Evolutionary conservation across 306 rosid genomes (phyloP), one percentile per base, ranked within the genome.

Genomic region (Acmispon strigosus): DNA sequence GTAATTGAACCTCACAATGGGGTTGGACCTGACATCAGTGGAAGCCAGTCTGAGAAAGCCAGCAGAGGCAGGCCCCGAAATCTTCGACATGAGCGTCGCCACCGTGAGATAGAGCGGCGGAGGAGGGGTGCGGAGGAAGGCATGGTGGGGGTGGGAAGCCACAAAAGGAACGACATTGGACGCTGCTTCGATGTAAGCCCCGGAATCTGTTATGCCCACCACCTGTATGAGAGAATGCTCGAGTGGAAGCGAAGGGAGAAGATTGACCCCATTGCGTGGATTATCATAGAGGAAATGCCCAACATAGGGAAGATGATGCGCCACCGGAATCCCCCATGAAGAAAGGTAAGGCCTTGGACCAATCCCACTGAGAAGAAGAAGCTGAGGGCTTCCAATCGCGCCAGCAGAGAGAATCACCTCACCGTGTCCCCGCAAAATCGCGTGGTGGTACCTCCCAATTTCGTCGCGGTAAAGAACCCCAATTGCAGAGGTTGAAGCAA

Each of bases 361-460:
- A 6, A 94, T 83, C 18, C 99, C 99, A 45, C 97, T 90, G 0
- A 94, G 75, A 10, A 89, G 80, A 16, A 94, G 87, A 32, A 94
- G 84, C 76, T 94, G 96, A n/a, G 99, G 99, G 54, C 83, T 87
- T 16, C 99, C 99, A 9, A 94, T 84, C 8, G 99, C 90, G 0
- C 99, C 97, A 0, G 97, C 95, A 0, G 92, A 74, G 17, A 94
- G 66, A 6, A 94, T 69, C 0, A 94, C 92, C 73, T 91, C 99
- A 0, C 99, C 99, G 0, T 73, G 76, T 6, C 74, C 80, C 7
- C 74, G 62, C n/a, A 91, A 27, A 3, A 89, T 66, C 0, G 96
- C 99, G 3, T 79, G 88, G 67, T 90, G 97, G 41, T 76, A 78
- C 70, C 62, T 65, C 8, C 91, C 90, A 1, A 1, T 56, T n/a